Evolutionary conservation across 1,139 yeast genomes (phyloP), one percentile per base, ranked within the genome.

Genomic region (Geotrichum fermentans): DNA sequence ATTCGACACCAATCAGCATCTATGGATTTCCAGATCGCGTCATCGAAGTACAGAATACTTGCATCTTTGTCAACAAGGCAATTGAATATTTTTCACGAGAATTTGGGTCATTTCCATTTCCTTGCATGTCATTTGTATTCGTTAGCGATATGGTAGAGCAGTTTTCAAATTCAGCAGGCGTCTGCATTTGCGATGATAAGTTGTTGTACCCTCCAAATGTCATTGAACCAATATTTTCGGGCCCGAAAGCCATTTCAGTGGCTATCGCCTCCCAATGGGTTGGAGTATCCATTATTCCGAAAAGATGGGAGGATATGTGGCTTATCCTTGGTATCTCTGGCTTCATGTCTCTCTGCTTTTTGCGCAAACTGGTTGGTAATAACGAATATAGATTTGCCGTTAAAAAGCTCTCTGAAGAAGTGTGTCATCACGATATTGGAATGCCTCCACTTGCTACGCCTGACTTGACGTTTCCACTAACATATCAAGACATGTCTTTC

Each of bases 41-140:
- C 38, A 74, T 74, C 3, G 72, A 78, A 55, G 92, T 90, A 0
- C 64, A 77, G 28, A 89, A 89, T 60, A 79, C 96, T 0, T 84
- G 95, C 41, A 71, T 86, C 16, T 82, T 90, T 50, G 70, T 89
- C 10, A 80, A 79, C 60, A 81, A 78, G 57, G 95, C 96, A 0
- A 73, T 92, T 61, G 95, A 89, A 55, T 89, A 77, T 62, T 88
- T 79, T 58, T 82, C 90, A 52, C 81, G 83, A 56, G 97, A 90
- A 56, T 92, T 83, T 66, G 97, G 97, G 2, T 86, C 97, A 0
- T 94, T 80, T 58, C 98, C 98, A 0, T 92, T 87, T 61, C 79
- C 90, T 21, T 80, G 92, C 21, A 88, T 83, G 61, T 78, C 90
- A 0, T 62, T 92, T 38, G 82, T 84, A 4, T 89, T 92, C 64